These are phyloP conservation scores for Hypoxylon sp. DNA, from an alignment of 2,329 filamentous ascomycete species.

Conservation along the genomic window DNA sequence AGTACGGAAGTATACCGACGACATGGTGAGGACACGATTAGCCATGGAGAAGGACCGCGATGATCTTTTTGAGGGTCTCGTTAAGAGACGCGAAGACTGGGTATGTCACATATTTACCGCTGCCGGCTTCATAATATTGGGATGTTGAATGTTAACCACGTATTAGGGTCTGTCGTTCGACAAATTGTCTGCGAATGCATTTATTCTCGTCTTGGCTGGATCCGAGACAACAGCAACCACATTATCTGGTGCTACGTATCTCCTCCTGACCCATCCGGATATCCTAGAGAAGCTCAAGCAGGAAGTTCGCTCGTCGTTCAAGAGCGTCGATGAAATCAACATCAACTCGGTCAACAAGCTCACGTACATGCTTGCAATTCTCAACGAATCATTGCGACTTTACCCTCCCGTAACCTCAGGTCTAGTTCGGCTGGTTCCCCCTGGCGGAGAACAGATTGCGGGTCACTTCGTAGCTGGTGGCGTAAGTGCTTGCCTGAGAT, in stretches of 20 bases:
- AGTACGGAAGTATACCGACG: conserved; percentile 42
- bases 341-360: conserved; percentile 55
- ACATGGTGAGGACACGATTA: conserved; percentile 48
- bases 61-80: conserved; percentile 55
- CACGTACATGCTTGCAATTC: conserved; percentile 59
- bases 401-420: conserved; percentile 56
- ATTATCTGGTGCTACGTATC: conserved; percentile 51
- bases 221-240: conserved; percentile 54
- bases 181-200: conserved; percentile 49
- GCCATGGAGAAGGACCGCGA: conserved; percentile 45
- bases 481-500: conserved; percentile 43
- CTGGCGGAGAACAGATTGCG: conserved; percentile 46
- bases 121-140: no score
- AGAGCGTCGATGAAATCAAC: conserved; percentile 57
- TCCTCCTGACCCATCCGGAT: conserved; percentile 53
- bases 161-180: conserved; percentile 49
- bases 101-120: conserved; percentile 35
- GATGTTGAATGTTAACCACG: conserved; percentile 6
- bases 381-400: conserved; percentile 61
- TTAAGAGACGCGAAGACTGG: conserved; percentile 52
- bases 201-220: conserved; percentile 51
- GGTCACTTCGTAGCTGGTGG: conserved; percentile 49
- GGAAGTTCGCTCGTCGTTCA: conserved; percentile 59
- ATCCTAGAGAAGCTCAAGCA: conserved; percentile 53
- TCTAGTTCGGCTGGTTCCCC: conserved; percentile 46